Evolutionary conservation across 495 filamentous ascomycete genomes (phyloP).

Genomic region (Neurospora sp.): DNA sequence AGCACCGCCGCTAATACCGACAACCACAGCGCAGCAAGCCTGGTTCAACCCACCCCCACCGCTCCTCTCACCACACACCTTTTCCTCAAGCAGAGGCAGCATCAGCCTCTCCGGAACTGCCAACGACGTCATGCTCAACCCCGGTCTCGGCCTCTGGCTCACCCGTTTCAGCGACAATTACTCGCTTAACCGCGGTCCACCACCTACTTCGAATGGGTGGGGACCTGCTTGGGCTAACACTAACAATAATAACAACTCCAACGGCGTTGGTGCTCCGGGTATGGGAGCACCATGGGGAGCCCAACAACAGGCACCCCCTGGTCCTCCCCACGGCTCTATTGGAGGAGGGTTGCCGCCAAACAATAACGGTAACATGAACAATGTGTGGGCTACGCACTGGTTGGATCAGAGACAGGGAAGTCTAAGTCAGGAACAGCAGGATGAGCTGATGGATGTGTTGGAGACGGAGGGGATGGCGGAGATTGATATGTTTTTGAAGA

Average conservation of each 20-base stretch:
- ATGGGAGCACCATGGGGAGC: not conserved
- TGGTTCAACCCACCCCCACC: constrained; percentile 42
- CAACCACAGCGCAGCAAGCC: constrained; percentile 23
- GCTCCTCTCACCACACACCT: constrained; percentile 37
- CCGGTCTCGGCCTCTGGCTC: constrained; percentile 11
- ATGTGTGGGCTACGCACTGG: not conserved
- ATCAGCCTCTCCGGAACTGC: not conserved
- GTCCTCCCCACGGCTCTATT: not conserved
- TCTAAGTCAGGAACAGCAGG: constrained; percentile 59
- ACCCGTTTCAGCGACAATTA: constrained; percentile 2
- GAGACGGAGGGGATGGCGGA: constrained; percentile 55
- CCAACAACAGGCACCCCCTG: not conserved
- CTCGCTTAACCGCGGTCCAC: not conserved
- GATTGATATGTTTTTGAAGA: constrained; percentile 51
- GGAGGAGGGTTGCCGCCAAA: not conserved
- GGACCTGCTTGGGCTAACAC: not conserved
- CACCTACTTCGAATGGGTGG: not conserved
- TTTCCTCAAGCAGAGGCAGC: constrained; percentile 3
- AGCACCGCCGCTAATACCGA: constrained; percentile 23
- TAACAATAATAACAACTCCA: not conserved
- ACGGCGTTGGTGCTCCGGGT: constrained; percentile 1
- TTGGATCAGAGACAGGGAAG: constrained; percentile 45
- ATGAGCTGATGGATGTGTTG: constrained; percentile 57
- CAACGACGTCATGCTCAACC: constrained; percentile 3
- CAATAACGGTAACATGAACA: not conserved